A percentile compares a stretch with the other conserved stretches of the same genome.
Evolutionary conservation across 768 basidiomycete species (phyloP).

Genomic region (Macrocybe gigantea): DNA sequence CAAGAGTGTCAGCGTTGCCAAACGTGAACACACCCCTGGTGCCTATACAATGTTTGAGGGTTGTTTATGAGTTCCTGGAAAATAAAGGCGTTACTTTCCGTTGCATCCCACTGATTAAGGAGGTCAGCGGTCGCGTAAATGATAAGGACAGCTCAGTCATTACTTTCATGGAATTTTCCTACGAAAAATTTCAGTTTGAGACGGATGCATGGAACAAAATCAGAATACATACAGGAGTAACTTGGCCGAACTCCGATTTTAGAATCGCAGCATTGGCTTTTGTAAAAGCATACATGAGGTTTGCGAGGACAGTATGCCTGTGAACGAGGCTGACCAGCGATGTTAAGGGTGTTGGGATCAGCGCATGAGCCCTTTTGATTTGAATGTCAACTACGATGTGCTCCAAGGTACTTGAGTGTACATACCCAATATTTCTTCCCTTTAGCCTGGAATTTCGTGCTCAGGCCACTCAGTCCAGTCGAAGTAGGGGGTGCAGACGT

Average conservation of each 20-base stretch:
- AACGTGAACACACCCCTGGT: slow-evolving; percentile 25
- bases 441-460: slow-evolving; percentile 16
- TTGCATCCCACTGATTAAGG: slow-evolving; percentile 27
- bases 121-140: background rate
- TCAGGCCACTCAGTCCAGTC: slow-evolving; percentile 11
- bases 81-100: slow-evolving; percentile 19
- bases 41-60: slow-evolving; percentile 6
- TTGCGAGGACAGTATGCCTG: slow-evolving; percentile 4
- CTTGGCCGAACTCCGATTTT: slow-evolving; percentile 29
- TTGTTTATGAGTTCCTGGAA: background rate
- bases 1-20: slow-evolving; percentile 27
- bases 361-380: slow-evolving; percentile 22
- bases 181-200: background rate
- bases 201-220: background rate
- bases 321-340: slow-evolving; percentile 16
- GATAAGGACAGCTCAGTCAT: background rate
- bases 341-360: slow-evolving; percentile 23
- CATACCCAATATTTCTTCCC: slow-evolving; percentile 24
- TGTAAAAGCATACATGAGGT: background rate
- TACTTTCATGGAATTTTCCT: slow-evolving; percentile 36
- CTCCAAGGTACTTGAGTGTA: background rate
- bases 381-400: background rate
- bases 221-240: slow-evolving; percentile 24
- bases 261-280: slow-evolving; percentile 25
- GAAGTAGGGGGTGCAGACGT: slow-evolving; percentile 13